phyloP scores from a whole-genome alignment of 1,284 basidiomycete genomes.

The Pseudomicrostroma phylloplanum region DNA sequence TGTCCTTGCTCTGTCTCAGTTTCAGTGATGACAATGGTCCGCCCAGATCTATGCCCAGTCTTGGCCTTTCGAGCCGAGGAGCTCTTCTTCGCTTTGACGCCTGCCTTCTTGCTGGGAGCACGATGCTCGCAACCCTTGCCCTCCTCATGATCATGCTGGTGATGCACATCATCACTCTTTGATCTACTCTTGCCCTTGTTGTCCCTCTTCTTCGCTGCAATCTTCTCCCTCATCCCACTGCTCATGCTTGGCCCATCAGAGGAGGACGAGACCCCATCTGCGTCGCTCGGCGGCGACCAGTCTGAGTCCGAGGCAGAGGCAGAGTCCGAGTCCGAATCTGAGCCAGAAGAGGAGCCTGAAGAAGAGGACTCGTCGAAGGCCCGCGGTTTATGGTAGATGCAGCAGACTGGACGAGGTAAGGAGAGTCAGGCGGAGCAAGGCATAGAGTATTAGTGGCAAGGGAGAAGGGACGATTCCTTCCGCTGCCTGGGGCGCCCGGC shows the following conservation, averaged over 20 bases:
- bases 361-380: conserved; percentile 42
- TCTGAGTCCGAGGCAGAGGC: conserved; percentile 10
- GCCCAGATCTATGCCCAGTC: neutral
- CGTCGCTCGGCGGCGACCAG: neutral
- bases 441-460: neutral
- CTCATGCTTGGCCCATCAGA: neutral
- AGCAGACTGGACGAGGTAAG: conserved; percentile 29
- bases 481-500: neutral
- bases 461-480: conserved; percentile 1
- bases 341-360: conserved; percentile 14
- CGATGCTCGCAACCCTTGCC: neutral
- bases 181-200: neutral
- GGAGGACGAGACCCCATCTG: neutral
- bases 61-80: neutral
- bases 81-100: neutral
- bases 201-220: conserved; percentile 2
- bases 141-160: neutral
- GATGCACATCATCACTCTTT: neutral
- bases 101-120: neutral
- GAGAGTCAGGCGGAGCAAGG: neutral
- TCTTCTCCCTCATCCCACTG: conserved; percentile 8
- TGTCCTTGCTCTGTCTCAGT: conserved; percentile 5
- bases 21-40: conserved; percentile 8
- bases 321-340: conserved; percentile 7
- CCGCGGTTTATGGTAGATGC: conserved; percentile 47